Evolutionary conservation across 371 early-diverging fungal genomes (phyloP), one percentile per base, ranked within the genome.

Genomic region (Mucor saturninus): DNA sequence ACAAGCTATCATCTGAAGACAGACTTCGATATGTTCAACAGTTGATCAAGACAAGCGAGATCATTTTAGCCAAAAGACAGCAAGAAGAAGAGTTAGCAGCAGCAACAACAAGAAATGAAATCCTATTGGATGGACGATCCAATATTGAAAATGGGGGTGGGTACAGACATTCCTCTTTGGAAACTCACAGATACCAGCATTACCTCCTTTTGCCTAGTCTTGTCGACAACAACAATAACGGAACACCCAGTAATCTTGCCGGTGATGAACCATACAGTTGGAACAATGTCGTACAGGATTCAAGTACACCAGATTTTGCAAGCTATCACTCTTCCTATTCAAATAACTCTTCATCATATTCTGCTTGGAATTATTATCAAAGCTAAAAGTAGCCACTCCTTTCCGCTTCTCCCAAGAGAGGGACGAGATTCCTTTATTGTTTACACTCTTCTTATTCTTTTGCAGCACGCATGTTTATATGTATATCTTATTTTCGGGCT

Each of bases 1-100:
- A 54, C 35, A 62, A 57, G 9, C 8, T 69, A 0, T 61, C 69
- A 11, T 54, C 65, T n/a, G 69, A 61, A 37, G 69, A 65, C 30
- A 56, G 69, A 57, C 28, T 61, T 11, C 65, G 65, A 2, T 58
- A 54, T 39, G 69, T 65, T 15, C 45, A 48, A 7, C 53, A 58
- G 14, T 45, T 64, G 11, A 64, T 64, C 54, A 28, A 56, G 30
- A 29, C 35, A 37, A 58, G 59, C 11, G 39, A 53, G 4, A 15
- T 7, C 0, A 46, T 59, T 7, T 29, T 59, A 1, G 49, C 57
- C 26, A 62, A 15, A 40, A 21, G 15, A 7, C 7, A 32, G 9
- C 8, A 53, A 21, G 15, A 32, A 14, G 21, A 21, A 21, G 21
- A 21, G 21, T 21, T 21, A 59, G 15, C 38, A 51, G 49, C n/a